phyloP scores from a whole-genome alignment of 345 rosid species.

The Theobroma cacao region DNA sequence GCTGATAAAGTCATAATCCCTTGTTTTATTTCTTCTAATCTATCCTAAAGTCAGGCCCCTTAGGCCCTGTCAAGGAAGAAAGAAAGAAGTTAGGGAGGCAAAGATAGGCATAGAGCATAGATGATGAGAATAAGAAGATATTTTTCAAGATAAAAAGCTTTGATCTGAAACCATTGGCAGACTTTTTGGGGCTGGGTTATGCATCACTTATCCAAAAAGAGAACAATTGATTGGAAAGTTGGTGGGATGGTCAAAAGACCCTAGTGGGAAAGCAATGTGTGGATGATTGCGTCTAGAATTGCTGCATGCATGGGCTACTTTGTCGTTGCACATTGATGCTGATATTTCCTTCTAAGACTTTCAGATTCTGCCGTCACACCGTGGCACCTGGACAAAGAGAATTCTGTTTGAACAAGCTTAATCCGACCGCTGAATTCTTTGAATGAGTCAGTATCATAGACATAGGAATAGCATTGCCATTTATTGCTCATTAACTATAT shows the following conservation, averaged over 20 bases:
- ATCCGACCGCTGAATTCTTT: neutral
- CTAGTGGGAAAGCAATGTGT: slow-evolving; percentile 11
- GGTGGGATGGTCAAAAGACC: slow-evolving; percentile 16
- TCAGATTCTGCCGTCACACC: neutral
- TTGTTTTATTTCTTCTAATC: neutral
- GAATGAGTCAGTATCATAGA: neutral
- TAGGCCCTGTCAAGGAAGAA: no score
- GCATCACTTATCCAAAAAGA: neutral
- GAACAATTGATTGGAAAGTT: neutral
- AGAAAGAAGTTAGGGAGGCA: neutral
- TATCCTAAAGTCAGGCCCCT: no score
- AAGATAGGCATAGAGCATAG: neutral
- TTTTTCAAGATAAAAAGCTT: neutral
- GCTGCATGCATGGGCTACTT: slow-evolving; percentile 17
- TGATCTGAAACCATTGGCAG: neutral
- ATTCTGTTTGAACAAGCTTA: neutral
- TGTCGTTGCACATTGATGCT: neutral
- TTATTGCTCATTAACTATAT: neutral
- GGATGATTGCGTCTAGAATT: neutral
- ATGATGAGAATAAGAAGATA: neutral
- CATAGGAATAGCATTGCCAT: neutral
- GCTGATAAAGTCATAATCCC: neutral
- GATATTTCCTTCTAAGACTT: neutral
- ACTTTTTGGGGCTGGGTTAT: neutral
- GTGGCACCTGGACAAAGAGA: neutral